These are phyloP conservation scores for Arthrobotrys entomopaga DNA, from an alignment of 2,329 filamentous ascomycete genomes.

Conservation along the genomic window DNA sequence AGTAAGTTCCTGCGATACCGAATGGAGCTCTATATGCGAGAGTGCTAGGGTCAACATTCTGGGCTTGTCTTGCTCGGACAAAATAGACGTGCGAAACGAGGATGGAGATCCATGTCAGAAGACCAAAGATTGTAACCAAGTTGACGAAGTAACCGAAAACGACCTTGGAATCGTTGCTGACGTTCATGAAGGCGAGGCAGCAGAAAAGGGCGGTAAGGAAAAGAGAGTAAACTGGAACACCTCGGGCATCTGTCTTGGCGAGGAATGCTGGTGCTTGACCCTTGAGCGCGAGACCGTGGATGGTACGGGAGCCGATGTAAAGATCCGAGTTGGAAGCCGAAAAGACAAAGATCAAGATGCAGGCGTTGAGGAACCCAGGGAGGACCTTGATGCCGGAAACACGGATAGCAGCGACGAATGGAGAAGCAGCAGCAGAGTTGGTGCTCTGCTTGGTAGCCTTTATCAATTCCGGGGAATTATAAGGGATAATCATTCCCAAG, in stretches of 20 bases:
- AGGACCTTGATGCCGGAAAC: slow-evolving; percentile 72
- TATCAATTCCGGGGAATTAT: slow-evolving; percentile 70
- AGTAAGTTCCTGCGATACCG: slow-evolving; percentile 75
- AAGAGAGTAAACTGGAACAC: slow-evolving; percentile 76
- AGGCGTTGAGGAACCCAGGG: slow-evolving; percentile 76
- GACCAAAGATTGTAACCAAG: slow-evolving; percentile 73
- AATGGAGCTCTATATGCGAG: slow-evolving; percentile 76
- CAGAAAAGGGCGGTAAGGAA: slow-evolving; percentile 71
- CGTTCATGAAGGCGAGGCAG: slow-evolving; percentile 76
- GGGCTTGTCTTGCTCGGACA: slow-evolving; percentile 71
- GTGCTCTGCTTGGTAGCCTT: slow-evolving; percentile 67
- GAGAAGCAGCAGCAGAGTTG: slow-evolving; percentile 70
- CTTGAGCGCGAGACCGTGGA: slow-evolving; percentile 78
- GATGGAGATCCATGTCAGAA: slow-evolving; percentile 75
- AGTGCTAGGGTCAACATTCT: slow-evolving; percentile 65
- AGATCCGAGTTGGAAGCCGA: slow-evolving; percentile 80
- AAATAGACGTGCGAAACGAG: slow-evolving; percentile 75
- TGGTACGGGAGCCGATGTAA: slow-evolving; percentile 77
- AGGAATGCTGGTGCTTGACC: slow-evolving; percentile 78
- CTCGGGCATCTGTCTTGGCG: slow-evolving; percentile 74
- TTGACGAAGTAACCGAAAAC: slow-evolving; percentile 76
- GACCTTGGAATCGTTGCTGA: slow-evolving; percentile 67
- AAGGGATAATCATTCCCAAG: slow-evolving; percentile 80
- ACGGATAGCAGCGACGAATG: slow-evolving; percentile 78
- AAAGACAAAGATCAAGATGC: slow-evolving; percentile 80